Evolutionary conservation across 306 rosid species (phyloP).

Genomic region (Argentina anserina): DNA sequence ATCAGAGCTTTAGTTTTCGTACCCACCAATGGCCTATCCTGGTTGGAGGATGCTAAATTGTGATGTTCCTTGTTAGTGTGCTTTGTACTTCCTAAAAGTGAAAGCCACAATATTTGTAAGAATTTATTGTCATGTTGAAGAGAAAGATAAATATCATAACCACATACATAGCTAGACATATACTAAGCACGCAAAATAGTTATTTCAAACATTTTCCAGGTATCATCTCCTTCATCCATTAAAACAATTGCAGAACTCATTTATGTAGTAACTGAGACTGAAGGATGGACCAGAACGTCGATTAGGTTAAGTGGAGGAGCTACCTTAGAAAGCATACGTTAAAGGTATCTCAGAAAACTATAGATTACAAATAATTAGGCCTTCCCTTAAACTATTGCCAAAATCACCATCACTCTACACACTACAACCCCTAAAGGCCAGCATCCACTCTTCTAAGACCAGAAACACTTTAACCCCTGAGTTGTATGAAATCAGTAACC

Average conservation of each 20-base stretch:
- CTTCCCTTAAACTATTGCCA: too few species aligned
- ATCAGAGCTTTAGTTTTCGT: constrained; percentile 3
- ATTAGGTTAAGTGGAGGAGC: not conserved
- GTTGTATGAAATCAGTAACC: too few species aligned
- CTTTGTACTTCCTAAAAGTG: constrained; percentile 39
- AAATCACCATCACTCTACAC: not conserved
- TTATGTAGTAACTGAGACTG: not conserved
- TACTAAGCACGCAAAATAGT: not conserved
- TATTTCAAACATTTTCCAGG: not conserved
- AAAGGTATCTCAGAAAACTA: not conserved
- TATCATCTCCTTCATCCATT: not conserved
- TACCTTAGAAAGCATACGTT: not conserved
- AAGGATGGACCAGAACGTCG: not conserved
- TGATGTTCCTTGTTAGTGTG: constrained; percentile 31
- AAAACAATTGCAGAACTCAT: not conserved
- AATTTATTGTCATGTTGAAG: not conserved
- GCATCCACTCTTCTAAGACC: not conserved
- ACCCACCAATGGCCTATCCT: constrained; percentile 16
- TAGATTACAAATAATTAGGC: too few species aligned
- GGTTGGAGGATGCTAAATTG: constrained; percentile 25
- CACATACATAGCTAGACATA: not conserved
- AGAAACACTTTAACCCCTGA: too few species aligned
- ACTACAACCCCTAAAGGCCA: not conserved
- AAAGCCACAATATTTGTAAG: not conserved
- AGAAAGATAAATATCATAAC: not conserved